Base-by-base conservation (phyloP, 805 yeast genomes). In the Candida methanosorbosa region DNA sequence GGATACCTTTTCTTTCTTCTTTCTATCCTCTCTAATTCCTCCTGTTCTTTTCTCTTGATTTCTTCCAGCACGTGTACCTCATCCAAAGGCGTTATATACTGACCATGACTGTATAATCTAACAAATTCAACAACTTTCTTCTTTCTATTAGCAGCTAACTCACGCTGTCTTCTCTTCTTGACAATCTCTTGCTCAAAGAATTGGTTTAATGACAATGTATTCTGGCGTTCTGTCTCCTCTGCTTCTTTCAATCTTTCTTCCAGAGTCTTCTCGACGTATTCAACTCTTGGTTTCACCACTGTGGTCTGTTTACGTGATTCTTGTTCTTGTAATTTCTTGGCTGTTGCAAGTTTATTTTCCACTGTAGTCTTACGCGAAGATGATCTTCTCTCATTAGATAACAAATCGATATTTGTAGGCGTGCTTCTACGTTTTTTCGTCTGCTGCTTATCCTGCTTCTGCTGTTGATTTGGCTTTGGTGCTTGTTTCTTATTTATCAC, bases 101-200 rank as follows among this genome's bases (percentile, higher is more conserved):
- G 57, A n/a, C 70, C 70, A 30, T 51, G 46, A 32, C 79, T 68
- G 4, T 57, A 50, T 30, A 71, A 66, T 31, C 85, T 62, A 9
- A 86, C 51, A 9, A 78, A 75, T 35, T 81, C 70, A 3, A 63
- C 63, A 44, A 92, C 57, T 46, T 73, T 75, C 28, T 63, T 64
- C 42, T 88, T 72, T 46, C 69, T 75, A 49, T 80, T 80, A 38
- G 75, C 66, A 54, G 83, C 74, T 39, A 82, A 59, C 30, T 81
- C 85, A 37, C 88, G 64, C 49, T 88, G 90, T 35, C 71, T 72
- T 53, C 80, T 78, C 52, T 85, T 86, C 48, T 85, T 79, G 31
- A 75, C 78, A 28, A 81, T 63, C 53, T 92, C 98, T 50, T 84
- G 90, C 47, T 88, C 94, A 46, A 80, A 75, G 51, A 83, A 92